Evolutionary conservation across 2,329 filamentous ascomycete genomes (phyloP).

Genomic region (Juglanconis oblonga): DNA sequence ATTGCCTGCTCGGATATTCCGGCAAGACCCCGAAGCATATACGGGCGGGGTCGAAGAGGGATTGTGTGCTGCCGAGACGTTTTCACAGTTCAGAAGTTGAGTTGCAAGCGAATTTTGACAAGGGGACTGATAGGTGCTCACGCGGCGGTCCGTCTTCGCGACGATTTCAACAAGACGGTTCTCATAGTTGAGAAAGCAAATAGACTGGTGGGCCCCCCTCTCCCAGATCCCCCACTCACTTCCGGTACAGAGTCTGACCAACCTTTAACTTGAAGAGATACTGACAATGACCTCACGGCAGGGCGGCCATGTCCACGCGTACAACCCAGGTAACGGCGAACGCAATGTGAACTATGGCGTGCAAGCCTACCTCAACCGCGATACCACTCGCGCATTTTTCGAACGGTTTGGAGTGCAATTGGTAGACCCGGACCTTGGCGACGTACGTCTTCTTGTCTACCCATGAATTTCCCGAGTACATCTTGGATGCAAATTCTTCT

Average conservation of each 20-base stretch:
- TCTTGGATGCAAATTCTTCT: constrained; percentile 26
- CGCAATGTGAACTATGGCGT: constrained; percentile 31
- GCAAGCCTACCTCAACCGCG: constrained; percentile 30
- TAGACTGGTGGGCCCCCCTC: neutral
- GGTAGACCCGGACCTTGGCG: constrained; percentile 20
- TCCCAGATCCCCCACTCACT: too few relatives aligned
- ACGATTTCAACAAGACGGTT: constrained; percentile 19
- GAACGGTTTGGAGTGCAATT: constrained; percentile 34
- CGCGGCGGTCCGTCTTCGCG: constrained; percentile 19
- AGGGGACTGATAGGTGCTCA: constrained; percentile 1
- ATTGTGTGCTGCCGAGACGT: neutral
- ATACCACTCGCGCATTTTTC: constrained; percentile 34
- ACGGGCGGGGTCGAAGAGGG: too few relatives aligned
- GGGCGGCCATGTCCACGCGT: constrained; percentile 43
- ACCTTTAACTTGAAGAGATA: too few relatives aligned
- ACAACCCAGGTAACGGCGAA: constrained; percentile 31
- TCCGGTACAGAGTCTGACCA: neutral
- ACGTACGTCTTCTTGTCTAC: constrained; percentile 18
- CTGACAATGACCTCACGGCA: neutral
- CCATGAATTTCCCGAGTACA: constrained; percentile 30
- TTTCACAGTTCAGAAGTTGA: neutral
- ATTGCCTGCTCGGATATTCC: neutral
- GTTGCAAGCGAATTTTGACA: neutral
- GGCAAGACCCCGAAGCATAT: neutral
- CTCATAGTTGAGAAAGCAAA: constrained; percentile 18